A percentile compares a stretch with the other conserved stretches of the same genome.
Evolutionary conservation across 169 alveolate species (phyloP).

Genomic region (Blepharisma undulans): DNA sequence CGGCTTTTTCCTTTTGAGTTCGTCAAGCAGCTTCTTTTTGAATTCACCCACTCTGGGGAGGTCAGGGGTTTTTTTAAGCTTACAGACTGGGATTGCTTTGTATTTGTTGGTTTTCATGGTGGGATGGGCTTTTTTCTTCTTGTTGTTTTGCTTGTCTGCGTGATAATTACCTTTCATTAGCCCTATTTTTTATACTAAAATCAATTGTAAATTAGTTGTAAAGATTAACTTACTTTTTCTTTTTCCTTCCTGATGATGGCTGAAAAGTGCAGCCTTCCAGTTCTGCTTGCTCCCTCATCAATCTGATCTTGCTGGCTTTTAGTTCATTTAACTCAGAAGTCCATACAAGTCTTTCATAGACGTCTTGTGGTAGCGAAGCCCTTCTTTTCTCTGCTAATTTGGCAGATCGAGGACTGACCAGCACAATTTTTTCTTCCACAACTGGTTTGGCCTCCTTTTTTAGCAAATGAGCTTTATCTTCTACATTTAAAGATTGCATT

Average conservation of each 20-base stretch:
- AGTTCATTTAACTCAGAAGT: neutral
- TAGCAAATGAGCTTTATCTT: neutral
- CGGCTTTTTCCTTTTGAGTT: constrained; percentile 66
- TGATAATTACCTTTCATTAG: neutral
- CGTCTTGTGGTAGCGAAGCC: neutral
- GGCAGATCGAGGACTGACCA: neutral
- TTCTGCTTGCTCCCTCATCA: neutral
- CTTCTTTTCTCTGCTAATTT: constrained; percentile 3
- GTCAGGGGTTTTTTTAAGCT: constrained; percentile 68
- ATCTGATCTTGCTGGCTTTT: neutral
- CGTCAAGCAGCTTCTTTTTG: constrained; percentile 76
- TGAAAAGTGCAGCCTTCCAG: constrained; percentile 29
- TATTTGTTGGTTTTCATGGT: neutral
- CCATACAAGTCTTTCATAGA: constrained; percentile 22
- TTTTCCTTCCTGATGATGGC: neutral
- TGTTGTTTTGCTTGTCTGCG: neutral
- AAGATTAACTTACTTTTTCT: neutral
- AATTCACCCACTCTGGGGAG: constrained; percentile 88
- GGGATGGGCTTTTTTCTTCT: neutral
- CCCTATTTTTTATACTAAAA: neutral
- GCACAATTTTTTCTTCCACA: neutral
- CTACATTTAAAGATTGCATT: neutral
- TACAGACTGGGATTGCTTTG: neutral
- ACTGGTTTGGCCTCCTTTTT: neutral
- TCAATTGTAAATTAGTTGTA: neutral